These are phyloP conservation scores for Martensiomyces pterosporus DNA, from an alignment of 192 early-diverging fungal species.

Conservation along the genomic window DNA sequence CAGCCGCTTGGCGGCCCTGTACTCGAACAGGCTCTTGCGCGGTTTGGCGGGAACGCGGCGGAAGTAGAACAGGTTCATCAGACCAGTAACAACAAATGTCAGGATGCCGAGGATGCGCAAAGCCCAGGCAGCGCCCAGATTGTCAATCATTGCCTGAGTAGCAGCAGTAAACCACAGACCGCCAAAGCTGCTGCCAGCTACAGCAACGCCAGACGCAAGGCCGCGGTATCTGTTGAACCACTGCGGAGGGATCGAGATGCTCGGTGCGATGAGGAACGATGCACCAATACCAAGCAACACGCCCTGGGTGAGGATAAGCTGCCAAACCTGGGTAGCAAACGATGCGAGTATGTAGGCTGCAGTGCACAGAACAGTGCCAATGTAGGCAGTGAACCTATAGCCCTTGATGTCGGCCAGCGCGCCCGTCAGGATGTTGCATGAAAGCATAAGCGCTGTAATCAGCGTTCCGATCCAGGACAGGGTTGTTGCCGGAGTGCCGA, in stretches of 20 bases:
- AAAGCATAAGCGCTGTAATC: slow-evolving; percentile 27
- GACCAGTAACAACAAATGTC: slow-evolving; percentile 32
- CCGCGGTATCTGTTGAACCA: slow-evolving; percentile 67
- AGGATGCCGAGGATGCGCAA: slow-evolving; percentile 64
- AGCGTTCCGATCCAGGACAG: slow-evolving; percentile 39
- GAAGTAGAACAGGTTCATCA: slow-evolving; percentile 28
- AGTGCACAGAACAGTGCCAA: slow-evolving; percentile 32
- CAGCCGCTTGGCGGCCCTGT: slow-evolving; percentile 15
- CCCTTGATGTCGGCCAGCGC: slow-evolving; percentile 34
- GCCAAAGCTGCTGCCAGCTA: slow-evolving; percentile 71
- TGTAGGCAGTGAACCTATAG: slow-evolving; percentile 26
- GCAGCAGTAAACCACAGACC: slow-evolving; percentile 62
- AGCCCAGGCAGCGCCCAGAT: slow-evolving; percentile 58
- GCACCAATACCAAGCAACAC: slow-evolving; percentile 70
- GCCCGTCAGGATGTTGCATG: slow-evolving; percentile 26
- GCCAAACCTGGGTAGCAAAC: slow-evolving; percentile 56
- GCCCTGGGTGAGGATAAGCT: slow-evolving; percentile 70
- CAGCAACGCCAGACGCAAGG: slow-evolving; percentile 69
- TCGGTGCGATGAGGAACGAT: slow-evolving; percentile 62
- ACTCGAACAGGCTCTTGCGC: slow-evolving; percentile 38
- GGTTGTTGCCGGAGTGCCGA: slow-evolving; percentile 24
- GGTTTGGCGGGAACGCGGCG: slow-evolving; percentile 47
- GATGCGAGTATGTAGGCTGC: slow-evolving; percentile 33
- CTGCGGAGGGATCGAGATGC: slow-evolving; percentile 60
- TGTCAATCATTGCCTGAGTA: slow-evolving; percentile 56